phyloP scores from a whole-genome alignment of 805 yeast genomes.

The Metschnikowia vanudenii region DNA sequence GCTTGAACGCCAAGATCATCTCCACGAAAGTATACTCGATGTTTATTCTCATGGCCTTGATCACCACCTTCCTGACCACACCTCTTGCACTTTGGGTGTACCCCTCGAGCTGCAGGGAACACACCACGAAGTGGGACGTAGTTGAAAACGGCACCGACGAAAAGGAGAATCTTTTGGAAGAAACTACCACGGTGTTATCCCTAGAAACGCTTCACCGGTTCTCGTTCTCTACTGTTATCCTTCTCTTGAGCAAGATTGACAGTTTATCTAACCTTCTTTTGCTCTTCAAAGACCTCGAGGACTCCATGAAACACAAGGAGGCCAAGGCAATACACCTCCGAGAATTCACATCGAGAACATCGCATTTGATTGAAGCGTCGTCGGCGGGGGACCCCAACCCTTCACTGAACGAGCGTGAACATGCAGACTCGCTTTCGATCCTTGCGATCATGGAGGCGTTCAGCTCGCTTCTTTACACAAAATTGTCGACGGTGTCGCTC shows the following conservation, averaged over 20 bases:
- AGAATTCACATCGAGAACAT: conserved; percentile 63
- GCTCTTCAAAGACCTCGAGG: conserved; percentile 27
- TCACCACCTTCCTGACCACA: conserved; percentile 76
- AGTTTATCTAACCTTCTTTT: conserved; percentile 35
- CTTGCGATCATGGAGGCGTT: conserved; percentile 36
- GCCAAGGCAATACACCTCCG: conserved; percentile 56
- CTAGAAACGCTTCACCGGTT: conserved; percentile 21
- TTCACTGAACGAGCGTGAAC: conserved; percentile 25
- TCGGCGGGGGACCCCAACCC: conserved; percentile 25
- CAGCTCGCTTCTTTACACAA: conserved; percentile 31
- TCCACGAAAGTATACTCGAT: conserved; percentile 66
- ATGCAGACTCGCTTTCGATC: conserved; percentile 31
- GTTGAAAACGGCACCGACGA: conserved; percentile 13
- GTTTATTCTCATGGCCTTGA: conserved; percentile 81
- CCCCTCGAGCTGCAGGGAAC: conserved; percentile 60
- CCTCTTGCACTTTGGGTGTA: conserved; percentile 64
- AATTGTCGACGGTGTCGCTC: conserved; percentile 29
- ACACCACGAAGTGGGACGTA: conserved; percentile 36
- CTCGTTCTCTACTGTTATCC: conserved; percentile 25
- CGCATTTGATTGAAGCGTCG: conserved; percentile 68
- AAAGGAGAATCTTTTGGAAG: conserved; percentile 6
- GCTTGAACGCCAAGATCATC: conserved; percentile 69
- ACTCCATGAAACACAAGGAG: conserved; percentile 21
- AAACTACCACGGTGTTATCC: conserved; percentile 12
- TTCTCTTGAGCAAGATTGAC: conserved; percentile 32